These are phyloP conservation scores for Oenanthe javanica DNA, from an alignment of 140 eudicot species.

Conservation along the genomic window DNA sequence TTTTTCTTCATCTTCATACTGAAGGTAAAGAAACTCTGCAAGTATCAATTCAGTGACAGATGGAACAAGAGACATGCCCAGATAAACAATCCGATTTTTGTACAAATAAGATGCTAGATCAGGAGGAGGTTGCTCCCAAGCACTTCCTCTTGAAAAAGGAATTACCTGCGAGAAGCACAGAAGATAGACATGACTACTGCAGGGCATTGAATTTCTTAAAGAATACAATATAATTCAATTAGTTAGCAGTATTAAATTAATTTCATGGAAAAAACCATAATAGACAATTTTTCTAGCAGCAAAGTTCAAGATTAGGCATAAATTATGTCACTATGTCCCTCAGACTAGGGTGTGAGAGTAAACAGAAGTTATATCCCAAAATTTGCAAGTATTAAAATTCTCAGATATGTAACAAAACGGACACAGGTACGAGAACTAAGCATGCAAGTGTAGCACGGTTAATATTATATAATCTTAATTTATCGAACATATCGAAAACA, in stretches of 20 bases:
- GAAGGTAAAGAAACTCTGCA: conserved; percentile 79
- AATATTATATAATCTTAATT: too few relatives aligned
- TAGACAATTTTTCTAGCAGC: background rate
- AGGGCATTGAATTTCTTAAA: background rate
- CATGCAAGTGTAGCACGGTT: too few relatives aligned
- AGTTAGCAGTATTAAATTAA: background rate
- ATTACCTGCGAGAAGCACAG: conserved; percentile 54
- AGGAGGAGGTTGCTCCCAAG: conserved; percentile 92
- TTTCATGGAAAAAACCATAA: background rate
- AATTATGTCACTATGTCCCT: background rate
- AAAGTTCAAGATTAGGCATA: background rate
- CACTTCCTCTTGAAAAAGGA: conserved; percentile 72
- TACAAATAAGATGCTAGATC: conserved; percentile 77
- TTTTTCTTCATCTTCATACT: conserved; percentile 56
- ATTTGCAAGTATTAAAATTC: too few relatives aligned
- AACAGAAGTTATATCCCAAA: too few relatives aligned
- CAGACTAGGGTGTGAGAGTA: background rate
- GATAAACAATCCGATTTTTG: conserved; percentile 71
- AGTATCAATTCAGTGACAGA: conserved; percentile 68
- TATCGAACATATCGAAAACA: too few relatives aligned
- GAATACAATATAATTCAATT: background rate
- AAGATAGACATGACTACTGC: conserved; percentile 3
- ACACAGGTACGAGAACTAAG: too few relatives aligned
- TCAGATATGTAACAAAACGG: too few relatives aligned
- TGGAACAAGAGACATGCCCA: conserved; percentile 83